Evolutionary conservation across 352 stramenopile genomes (phyloP).

Genomic region (Elongisporangium anandrum): DNA sequence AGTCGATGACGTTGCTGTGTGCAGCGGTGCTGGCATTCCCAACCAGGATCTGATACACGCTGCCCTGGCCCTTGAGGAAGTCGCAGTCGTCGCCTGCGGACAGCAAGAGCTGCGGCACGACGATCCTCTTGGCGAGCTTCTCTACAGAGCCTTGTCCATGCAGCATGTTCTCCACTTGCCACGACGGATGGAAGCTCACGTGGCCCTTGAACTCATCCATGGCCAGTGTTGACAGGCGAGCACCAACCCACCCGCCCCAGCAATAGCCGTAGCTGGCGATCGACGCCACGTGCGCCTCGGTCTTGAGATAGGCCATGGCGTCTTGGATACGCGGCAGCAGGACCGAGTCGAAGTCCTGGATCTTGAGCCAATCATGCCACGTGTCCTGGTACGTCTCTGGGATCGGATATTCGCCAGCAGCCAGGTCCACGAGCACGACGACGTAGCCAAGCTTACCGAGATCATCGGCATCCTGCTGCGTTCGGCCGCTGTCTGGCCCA

Average conservation of each 20-base stretch:
- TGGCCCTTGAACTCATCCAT: constrained; percentile 16
- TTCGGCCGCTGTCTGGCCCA: constrained; percentile 24
- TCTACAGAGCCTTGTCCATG: constrained; percentile 24
- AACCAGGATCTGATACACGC: constrained; percentile 37
- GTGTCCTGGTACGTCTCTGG: neutral
- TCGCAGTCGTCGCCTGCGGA: constrained; percentile 35
- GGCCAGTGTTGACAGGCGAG: constrained; percentile 12
- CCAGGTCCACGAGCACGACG: constrained; percentile 25
- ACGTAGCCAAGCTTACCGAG: constrained; percentile 27
- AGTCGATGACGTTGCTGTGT: constrained; percentile 32
- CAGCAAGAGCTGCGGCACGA: constrained; percentile 37
- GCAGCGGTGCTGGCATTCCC: constrained; percentile 8
- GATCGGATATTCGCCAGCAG: constrained; percentile 16
- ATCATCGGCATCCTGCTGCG: constrained; percentile 25
- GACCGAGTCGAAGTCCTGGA: neutral
- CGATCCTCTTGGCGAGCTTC: constrained; percentile 31
- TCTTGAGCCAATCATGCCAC: neutral
- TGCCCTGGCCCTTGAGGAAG: constrained; percentile 23
- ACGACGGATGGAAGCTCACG: constrained; percentile 24
- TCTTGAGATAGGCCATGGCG: constrained; percentile 24
- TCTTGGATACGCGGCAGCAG: constrained; percentile 4
- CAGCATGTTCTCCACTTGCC: constrained; percentile 26
- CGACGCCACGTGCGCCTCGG: constrained; percentile 14
- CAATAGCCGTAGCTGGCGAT: constrained; percentile 9
- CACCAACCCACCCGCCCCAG: constrained; percentile 4